A percentile compares a stretch with the other conserved stretches of the same genome.
These are phyloP conservation scores for Hibiscus tridactylites DNA, from an alignment of 345 rosid genomes.

Conservation along the genomic window DNA sequence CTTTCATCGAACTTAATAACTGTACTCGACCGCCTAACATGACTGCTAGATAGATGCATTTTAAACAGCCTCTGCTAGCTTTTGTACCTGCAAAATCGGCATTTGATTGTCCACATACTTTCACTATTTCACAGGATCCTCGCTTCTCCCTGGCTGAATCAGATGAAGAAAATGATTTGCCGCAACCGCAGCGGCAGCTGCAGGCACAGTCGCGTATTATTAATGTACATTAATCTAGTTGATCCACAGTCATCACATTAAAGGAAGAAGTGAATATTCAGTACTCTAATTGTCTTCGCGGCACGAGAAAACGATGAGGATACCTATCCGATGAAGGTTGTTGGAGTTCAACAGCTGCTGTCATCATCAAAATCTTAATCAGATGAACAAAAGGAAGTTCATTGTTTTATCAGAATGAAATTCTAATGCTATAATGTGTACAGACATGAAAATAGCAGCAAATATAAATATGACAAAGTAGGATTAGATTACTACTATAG, in stretches of 20 bases:
- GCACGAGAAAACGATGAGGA: neutral
- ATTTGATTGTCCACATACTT: neutral
- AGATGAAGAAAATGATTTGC: constrained; percentile 48
- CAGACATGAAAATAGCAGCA: neutral
- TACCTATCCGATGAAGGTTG: neutral
- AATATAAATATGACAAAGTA: neutral
- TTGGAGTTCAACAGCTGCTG: neutral
- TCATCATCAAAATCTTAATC: too few species aligned
- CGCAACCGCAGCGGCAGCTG: constrained; percentile 10
- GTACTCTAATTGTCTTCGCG: neutral
- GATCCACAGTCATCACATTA: neutral
- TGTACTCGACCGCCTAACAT: too few species aligned
- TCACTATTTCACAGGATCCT: constrained; percentile 19
- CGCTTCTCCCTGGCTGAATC: constrained; percentile 10
- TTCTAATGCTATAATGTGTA: neutral
- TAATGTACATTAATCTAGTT: constrained; percentile 2
- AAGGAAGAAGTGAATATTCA: neutral
- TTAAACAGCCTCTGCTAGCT: neutral
- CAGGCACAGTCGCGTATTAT: constrained; percentile 20
- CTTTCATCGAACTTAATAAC: neutral
- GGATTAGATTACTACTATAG: neutral
- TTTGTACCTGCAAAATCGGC: neutral
- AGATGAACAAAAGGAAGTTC: neutral
- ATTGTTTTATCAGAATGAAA: neutral
- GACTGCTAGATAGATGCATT: neutral